These are phyloP conservation scores for Xylariaceae sp. DNA, from an alignment of 2,329 filamentous ascomycete genomes.

Conservation along the genomic window DNA sequence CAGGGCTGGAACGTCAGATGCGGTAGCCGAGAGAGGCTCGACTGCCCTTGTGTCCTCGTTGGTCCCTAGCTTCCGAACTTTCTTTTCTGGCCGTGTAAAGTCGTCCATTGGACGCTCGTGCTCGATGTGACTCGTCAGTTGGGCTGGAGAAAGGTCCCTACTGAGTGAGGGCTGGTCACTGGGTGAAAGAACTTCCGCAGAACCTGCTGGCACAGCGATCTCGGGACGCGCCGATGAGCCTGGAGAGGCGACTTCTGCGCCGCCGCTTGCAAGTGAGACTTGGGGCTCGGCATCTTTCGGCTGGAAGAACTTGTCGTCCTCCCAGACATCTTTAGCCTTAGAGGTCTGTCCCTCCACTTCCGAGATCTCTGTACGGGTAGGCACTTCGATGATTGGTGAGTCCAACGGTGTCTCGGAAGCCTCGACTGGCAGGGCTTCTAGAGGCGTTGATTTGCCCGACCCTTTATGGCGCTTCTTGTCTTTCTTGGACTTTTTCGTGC, in stretches of 20 bases:
- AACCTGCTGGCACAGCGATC: slow-evolving; percentile 3
- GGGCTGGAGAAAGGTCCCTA: slow-evolving; percentile 27
- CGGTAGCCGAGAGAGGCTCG: slow-evolving; percentile 20
- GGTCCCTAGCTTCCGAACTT: slow-evolving; percentile 21
- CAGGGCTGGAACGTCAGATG: too few species aligned
- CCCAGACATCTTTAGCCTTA: slow-evolving; percentile 16
- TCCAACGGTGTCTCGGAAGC: slow-evolving; percentile 8
- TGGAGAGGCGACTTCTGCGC: slow-evolving; percentile 3
- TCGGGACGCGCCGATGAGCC: slow-evolving; percentile 1
- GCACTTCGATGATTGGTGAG: slow-evolving; percentile 7
- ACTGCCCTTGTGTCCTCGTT: slow-evolving; percentile 18
- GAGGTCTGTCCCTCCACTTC: slow-evolving; percentile 16
- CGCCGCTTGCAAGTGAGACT: too few species aligned
- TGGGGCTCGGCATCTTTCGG: slow-evolving; percentile 11
- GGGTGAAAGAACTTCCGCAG: slow-evolving; percentile 7
- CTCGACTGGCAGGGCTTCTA: slow-evolving; percentile 8
- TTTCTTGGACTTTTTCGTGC: slow-evolving; percentile 28
- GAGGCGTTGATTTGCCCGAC: slow-evolving; percentile 13
- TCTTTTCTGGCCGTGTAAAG: slow-evolving; percentile 28
- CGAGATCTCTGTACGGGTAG: slow-evolving; percentile 11
- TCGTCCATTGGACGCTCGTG: slow-evolving; percentile 31
- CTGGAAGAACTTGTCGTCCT: slow-evolving; percentile 20
- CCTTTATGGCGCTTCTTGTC: slow-evolving; percentile 22
- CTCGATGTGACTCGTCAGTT: slow-evolving; percentile 25
- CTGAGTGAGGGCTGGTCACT: slow-evolving; percentile 8